phyloP scores from a whole-genome alignment of 179 eudicot genomes.

The Beta lomatogona region DNA sequence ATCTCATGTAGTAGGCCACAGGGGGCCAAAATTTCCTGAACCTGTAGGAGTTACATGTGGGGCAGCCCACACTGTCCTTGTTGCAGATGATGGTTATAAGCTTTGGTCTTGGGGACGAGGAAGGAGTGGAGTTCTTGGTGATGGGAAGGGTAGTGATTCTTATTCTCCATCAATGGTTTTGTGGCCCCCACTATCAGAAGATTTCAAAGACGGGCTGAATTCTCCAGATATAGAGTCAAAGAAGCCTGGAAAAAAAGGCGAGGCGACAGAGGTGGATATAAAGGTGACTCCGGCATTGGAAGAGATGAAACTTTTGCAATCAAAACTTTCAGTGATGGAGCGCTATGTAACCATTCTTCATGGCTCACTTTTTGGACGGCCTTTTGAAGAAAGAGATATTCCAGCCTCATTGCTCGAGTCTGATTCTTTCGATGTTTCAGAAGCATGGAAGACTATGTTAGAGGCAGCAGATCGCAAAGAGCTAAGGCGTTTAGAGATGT shows the following conservation, averaged over 20 bases:
- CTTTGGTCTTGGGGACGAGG: constrained; percentile 95
- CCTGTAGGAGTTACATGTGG: constrained; percentile 76
- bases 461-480: constrained; percentile 57
- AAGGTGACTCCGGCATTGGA: constrained; percentile 41
- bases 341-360: constrained; percentile 74
- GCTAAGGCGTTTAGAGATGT: constrained; percentile 66
- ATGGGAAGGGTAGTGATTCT: constrained; percentile 50
- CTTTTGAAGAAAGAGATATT: constrained; percentile 63
- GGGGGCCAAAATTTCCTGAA: constrained; percentile 48
- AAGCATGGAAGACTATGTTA: constrained; percentile 79
- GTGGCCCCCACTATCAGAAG: constrained; percentile 68
- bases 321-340: constrained; percentile 56
- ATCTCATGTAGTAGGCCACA: constrained; percentile 41
- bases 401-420: constrained; percentile 47
- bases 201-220: constrained; percentile 38
- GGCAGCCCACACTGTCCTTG: constrained; percentile 85
- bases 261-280: constrained; percentile 39
- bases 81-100: constrained; percentile 59
- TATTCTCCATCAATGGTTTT: constrained; percentile 52
- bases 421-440: constrained; percentile 52
- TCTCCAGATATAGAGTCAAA: constrained; percentile 20
- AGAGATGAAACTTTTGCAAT: constrained; percentile 52
- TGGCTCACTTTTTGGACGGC: constrained; percentile 69
- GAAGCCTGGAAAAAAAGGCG: constrained; percentile 33
- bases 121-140: constrained; percentile 80